phyloP scores from a whole-genome alignment of 163 green algal genomes.

The Trebouxia gelatinosa region DNA sequence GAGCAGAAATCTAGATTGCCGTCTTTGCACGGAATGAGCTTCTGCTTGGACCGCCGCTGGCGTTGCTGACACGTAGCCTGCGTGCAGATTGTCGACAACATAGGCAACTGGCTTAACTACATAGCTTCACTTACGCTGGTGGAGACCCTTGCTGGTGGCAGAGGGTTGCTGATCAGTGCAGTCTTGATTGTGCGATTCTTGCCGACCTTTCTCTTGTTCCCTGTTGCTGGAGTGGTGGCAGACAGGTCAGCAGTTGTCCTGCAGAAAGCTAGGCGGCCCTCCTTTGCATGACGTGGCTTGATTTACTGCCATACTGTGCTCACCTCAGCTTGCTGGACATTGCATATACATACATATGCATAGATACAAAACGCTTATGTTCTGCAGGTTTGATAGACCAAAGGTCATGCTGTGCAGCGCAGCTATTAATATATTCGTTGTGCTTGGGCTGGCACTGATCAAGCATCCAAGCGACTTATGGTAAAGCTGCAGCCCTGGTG shows the following conservation, averaged over 20 bases:
- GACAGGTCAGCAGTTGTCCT: too few species aligned
- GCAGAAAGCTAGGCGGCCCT: too few species aligned
- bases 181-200: conserved; percentile 53
- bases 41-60: background rate
- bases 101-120: conserved; percentile 47
- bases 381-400: conserved; percentile 12
- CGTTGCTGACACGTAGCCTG: background rate
- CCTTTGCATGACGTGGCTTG: background rate
- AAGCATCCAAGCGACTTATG: background rate
- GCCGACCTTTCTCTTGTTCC: conserved; percentile 52
- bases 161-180: conserved; percentile 38
- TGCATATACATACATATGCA: background rate
- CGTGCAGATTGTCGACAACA: conserved; percentile 26
- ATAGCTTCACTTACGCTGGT: conserved; percentile 49
- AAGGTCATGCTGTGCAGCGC: conserved; percentile 5
- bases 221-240: conserved; percentile 52
- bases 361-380: background rate
- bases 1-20: background rate
- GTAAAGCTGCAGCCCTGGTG: too few species aligned
- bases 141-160: conserved; percentile 34
- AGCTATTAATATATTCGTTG: background rate
- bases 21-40: background rate
- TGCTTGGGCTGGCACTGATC: conserved; percentile 2
- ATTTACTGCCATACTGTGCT: background rate
- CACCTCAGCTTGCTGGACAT: background rate